Conservation (phyloP, 345 rosid genomes). For the Camelina laxa region DNA sequence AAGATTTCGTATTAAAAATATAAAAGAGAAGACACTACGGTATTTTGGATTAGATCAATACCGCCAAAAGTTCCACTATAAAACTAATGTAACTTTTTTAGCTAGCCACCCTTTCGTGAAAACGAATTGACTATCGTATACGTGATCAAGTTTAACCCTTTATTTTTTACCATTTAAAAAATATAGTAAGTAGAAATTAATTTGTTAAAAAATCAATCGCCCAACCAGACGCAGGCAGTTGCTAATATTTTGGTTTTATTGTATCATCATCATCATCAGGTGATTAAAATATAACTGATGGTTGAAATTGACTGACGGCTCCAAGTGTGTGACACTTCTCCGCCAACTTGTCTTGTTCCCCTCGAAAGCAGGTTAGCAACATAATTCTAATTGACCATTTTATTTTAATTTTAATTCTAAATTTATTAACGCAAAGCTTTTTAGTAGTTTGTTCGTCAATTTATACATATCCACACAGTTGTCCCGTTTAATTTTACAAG, state of each 20-base stretch:
- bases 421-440: not conserved
- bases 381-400: constrained; percentile 39
- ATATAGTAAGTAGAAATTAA: constrained; percentile 19
- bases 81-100: constrained; percentile 2
- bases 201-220: constrained; percentile 5
- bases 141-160: constrained; percentile 35
- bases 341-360: constrained; percentile 37
- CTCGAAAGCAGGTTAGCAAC: constrained; percentile 37
- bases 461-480: not conserved
- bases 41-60: constrained; percentile 28
- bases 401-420: not conserved
- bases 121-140: constrained; percentile 43
- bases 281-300: constrained; percentile 15
- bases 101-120: constrained; percentile 41
- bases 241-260: not conserved
- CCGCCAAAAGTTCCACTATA: constrained; percentile 33
- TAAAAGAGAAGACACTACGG: constrained; percentile 21
- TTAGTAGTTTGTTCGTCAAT: constrained; percentile 8
- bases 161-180: not conserved
- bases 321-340: constrained; percentile 37
- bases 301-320: constrained; percentile 36
- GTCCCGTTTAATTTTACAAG: not conserved
- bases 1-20: constrained; percentile 18
- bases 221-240: constrained; percentile 30
- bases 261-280: not conserved